Evolutionary conservation across 306 rosid species (phyloP).

Genomic region (Sphenostylis stenocarpa): DNA sequence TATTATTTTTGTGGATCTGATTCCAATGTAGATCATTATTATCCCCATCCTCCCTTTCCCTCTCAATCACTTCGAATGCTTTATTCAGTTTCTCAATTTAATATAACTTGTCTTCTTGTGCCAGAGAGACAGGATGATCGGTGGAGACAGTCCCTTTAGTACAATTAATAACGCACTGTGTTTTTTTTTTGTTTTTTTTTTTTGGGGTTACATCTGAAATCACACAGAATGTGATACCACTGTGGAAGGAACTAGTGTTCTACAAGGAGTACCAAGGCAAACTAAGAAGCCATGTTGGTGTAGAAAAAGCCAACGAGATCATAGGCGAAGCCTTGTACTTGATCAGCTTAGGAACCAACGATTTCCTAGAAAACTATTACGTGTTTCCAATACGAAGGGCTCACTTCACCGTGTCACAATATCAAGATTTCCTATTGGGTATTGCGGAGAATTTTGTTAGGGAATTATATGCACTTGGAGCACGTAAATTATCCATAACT

Average conservation of each 20-base stretch:
- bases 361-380: slow-evolving; percentile 45
- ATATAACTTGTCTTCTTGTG: not conserved
- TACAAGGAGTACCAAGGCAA: slow-evolving; percentile 47
- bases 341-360: slow-evolving; percentile 53
- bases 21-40: not conserved
- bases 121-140: not conserved
- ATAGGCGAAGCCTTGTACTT: slow-evolving; percentile 40
- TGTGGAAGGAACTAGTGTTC: slow-evolving; percentile 47
- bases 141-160: not conserved
- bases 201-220: not conserved
- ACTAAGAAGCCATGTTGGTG: slow-evolving; percentile 38
- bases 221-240: slow-evolving; percentile 50
- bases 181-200: too few relatives aligned
- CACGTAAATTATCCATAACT: slow-evolving; percentile 32
- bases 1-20: not conserved
- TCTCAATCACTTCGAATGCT: too few relatives aligned
- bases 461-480: slow-evolving; percentile 41
- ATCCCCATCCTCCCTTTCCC: not conserved
- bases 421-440: slow-evolving; percentile 35
- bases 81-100: too few relatives aligned
- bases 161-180: too few relatives aligned
- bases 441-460: slow-evolving; percentile 33
- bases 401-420: slow-evolving; percentile 38
- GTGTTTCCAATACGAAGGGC: slow-evolving; percentile 16
- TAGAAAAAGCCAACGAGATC: slow-evolving; percentile 32